phyloP scores from a whole-genome alignment of 2,329 filamentous ascomycete genomes.

The Thielaviopsis musarum region DNA sequence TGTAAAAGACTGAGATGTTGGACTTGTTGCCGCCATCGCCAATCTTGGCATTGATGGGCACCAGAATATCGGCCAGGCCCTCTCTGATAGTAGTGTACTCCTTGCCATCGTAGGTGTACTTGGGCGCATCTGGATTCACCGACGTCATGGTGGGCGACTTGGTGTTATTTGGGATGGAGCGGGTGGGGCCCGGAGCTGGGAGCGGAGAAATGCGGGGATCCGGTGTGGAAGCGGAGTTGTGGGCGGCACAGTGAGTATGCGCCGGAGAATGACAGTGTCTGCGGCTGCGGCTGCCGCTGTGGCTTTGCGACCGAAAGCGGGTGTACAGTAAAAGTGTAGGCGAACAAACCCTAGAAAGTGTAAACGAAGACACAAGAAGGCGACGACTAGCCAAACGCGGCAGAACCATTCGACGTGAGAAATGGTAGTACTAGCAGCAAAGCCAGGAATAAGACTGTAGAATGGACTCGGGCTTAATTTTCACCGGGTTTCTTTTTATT shows the following conservation, averaged over 20 bases:
- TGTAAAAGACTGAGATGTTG: constrained; percentile 72
- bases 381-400: neutral
- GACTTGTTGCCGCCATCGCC: constrained; percentile 43
- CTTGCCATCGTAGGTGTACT: constrained; percentile 23
- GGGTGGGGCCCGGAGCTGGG: neutral
- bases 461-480: neutral
- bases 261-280: neutral
- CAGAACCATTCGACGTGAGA: constrained; percentile 1
- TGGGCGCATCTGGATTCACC: constrained; percentile 6
- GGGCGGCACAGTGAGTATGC: neutral
- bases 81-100: constrained; percentile 36
- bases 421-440: neutral
- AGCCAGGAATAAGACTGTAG: neutral
- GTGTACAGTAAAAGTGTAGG: neutral
- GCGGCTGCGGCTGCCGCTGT: neutral
- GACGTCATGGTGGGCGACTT: constrained; percentile 3
- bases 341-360: neutral
- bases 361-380: neutral
- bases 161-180: neutral
- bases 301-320: neutral
- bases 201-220: neutral
- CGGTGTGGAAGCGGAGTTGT: neutral
- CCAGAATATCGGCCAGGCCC: constrained; percentile 39
- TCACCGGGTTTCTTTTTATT: neutral
- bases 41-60: constrained; percentile 29